Conservation (phyloP, 805 yeast species). For the Torulaspora delbrueckii region DNA sequence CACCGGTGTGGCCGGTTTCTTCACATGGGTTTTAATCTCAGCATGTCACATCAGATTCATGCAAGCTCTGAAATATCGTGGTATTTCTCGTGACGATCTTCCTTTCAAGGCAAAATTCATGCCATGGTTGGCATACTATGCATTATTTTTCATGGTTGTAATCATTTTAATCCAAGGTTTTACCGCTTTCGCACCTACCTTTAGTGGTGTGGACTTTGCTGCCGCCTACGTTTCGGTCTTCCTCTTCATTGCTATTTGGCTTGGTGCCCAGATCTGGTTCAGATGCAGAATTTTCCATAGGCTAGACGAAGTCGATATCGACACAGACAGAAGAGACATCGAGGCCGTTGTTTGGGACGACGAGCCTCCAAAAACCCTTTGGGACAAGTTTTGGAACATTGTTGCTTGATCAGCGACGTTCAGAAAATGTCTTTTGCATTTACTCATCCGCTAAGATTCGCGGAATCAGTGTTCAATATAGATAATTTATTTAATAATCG, state of each 20-base stretch:
- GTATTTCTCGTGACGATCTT: slow-evolving; percentile 59
- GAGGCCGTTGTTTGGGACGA: slow-evolving; percentile 60
- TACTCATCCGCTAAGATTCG: not conserved
- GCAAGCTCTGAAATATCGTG: slow-evolving; percentile 56
- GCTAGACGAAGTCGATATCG: slow-evolving; percentile 62
- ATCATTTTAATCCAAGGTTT: slow-evolving; percentile 72
- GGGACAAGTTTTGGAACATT: slow-evolving; percentile 53
- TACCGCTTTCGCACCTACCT: slow-evolving; percentile 49
- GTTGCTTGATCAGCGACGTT: slow-evolving; percentile 30
- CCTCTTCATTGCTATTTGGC: slow-evolving; percentile 52
- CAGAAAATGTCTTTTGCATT: not conserved
- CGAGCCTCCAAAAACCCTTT: slow-evolving; percentile 41
- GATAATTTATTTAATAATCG: not conserved
- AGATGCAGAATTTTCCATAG: slow-evolving; percentile 45
- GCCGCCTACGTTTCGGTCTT: slow-evolving; percentile 68
- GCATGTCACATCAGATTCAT: slow-evolving; percentile 66
- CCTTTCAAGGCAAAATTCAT: slow-evolving; percentile 71
- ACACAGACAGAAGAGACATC: slow-evolving; percentile 58
- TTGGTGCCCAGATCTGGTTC: slow-evolving; percentile 49
- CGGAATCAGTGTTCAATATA: not conserved
- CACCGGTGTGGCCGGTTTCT: slow-evolving; percentile 72
- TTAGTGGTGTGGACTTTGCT: slow-evolving; percentile 55
- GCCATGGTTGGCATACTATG: slow-evolving; percentile 65
- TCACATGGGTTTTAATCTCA: slow-evolving; percentile 66
- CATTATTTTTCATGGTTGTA: slow-evolving; percentile 48